phyloP scores from a whole-genome alignment of 306 rosid species.

The Echinosophora koreensis region DNA sequence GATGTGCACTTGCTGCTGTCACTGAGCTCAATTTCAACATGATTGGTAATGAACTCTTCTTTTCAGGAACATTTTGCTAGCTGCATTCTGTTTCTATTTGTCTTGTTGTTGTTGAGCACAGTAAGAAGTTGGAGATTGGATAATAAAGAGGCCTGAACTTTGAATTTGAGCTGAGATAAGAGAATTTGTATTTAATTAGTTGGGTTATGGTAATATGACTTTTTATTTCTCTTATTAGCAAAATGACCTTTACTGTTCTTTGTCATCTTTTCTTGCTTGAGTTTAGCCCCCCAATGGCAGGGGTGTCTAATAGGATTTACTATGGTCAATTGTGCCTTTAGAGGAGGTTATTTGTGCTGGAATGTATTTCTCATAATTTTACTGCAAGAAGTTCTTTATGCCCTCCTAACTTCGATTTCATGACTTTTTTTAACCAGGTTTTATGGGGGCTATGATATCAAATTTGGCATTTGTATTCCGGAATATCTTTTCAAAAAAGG shows the following conservation, averaged over 20 bases:
- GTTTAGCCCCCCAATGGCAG: neutral
- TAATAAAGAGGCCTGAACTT: neutral
- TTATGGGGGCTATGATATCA: slow-evolving; percentile 98
- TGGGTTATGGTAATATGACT: neutral
- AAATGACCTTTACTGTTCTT: slow-evolving; percentile 1
- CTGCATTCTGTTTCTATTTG: neutral
- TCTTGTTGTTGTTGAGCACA: slow-evolving; percentile 3
- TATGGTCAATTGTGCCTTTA: neutral
- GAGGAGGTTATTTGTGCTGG: slow-evolving; percentile 19
- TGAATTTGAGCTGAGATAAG: neutral
- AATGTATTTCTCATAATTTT: neutral
- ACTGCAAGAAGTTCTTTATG: slow-evolving; percentile 7
- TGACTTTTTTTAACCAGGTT: slow-evolving; percentile 61
- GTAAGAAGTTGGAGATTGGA: slow-evolving; percentile 13
- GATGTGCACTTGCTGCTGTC: slow-evolving; percentile 95
- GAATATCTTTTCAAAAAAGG: slow-evolving; percentile 85
- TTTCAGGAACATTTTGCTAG: neutral
- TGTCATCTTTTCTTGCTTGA: neutral
- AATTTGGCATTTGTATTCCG: slow-evolving; percentile 91
- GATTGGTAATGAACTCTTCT: slow-evolving; percentile 67
- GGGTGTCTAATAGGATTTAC: slow-evolving; percentile 17
- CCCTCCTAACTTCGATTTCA: slow-evolving; percentile 29
- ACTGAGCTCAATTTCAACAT: slow-evolving; percentile 99
- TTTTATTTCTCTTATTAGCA: slow-evolving; percentile 16
- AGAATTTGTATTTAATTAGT: neutral